phyloP scores from a whole-genome alignment of 73 alveolate genomes.

The Tetrahymena borealis region DNA sequence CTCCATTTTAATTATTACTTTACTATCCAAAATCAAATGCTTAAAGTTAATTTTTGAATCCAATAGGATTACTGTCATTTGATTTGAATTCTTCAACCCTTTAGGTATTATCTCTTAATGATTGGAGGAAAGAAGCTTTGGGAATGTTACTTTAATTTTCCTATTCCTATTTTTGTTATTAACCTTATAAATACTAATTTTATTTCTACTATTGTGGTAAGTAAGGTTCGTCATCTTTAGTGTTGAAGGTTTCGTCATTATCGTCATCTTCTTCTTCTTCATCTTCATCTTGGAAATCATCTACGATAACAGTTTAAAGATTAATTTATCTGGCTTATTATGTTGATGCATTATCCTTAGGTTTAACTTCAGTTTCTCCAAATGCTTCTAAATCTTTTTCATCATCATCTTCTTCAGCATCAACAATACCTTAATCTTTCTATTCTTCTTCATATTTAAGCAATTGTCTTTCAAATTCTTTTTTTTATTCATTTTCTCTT shows the following conservation, averaged over 20 bases:
- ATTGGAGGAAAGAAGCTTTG: neutral
- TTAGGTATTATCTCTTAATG: neutral
- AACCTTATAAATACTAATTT: neutral
- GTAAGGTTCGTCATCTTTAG: neutral
- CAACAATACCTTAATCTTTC: neutral
- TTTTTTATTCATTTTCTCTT: neutral
- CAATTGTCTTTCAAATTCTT: neutral
- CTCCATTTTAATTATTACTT: no score
- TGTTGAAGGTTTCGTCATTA: neutral
- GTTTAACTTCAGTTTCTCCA: neutral
- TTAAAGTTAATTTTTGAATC: no score
- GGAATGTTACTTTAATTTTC: neutral
- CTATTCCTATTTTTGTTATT: neutral
- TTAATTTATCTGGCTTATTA: neutral
- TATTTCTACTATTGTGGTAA: neutral
- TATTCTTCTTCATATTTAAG: neutral
- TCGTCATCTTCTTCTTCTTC: neutral
- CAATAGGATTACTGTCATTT: no score
- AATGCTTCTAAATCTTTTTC: neutral
- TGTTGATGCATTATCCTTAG: neutral
- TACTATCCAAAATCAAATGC: no score
- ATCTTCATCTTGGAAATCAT: neutral
- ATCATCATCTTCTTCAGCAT: neutral
- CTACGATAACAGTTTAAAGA: neutral
- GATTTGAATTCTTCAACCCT: neutral